A percentile compares a stretch with the other conserved stretches of the same genome.
These are phyloP conservation scores for Sicyos edulis DNA, from an alignment of 306 rosid genomes.

Conservation along the genomic window DNA sequence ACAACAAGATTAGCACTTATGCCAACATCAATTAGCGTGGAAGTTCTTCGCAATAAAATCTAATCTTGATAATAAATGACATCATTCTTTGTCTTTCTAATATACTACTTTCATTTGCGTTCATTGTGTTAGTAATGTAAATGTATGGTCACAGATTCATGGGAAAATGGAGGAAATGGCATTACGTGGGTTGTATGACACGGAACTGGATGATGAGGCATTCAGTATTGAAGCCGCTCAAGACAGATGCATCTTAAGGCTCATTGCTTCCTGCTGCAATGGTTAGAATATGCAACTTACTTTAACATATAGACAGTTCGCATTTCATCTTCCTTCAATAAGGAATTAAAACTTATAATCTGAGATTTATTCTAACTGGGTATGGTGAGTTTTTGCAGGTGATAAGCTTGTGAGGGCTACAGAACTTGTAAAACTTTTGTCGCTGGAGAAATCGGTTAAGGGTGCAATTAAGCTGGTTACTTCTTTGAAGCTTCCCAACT, in stretches of 20 bases:
- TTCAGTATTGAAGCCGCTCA: constrained; percentile 83
- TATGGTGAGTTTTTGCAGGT: constrained; percentile 45
- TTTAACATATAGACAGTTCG: not conserved
- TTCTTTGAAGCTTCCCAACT: constrained; percentile 75
- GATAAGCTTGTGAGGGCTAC: constrained; percentile 88
- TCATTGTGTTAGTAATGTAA: not conserved
- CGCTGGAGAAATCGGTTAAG: constrained; percentile 78
- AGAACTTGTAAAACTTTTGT: constrained; percentile 76
- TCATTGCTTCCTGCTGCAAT: constrained; percentile 89
- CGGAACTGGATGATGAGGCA: constrained; percentile 70
- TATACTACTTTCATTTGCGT: not conserved
- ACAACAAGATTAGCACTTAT: not conserved
- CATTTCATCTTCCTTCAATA: not conserved
- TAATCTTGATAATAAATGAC: not conserved
- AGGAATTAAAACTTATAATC: not conserved
- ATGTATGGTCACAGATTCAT: constrained; percentile 48
- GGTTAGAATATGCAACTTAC: constrained; percentile 37
- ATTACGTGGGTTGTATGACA: constrained; percentile 50
- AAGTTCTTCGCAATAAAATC: not conserved
- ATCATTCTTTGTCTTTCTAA: not conserved
- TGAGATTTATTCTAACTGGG: not conserved
- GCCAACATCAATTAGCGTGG: constrained; percentile 8
- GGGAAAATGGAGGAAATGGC: constrained; percentile 66
- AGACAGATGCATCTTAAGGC: constrained; percentile 87
- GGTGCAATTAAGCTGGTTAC: constrained; percentile 95